These are phyloP conservation scores for Lophiostoma macrostomum DNA, from an alignment of 495 filamentous ascomycete genomes.

Conservation along the genomic window DNA sequence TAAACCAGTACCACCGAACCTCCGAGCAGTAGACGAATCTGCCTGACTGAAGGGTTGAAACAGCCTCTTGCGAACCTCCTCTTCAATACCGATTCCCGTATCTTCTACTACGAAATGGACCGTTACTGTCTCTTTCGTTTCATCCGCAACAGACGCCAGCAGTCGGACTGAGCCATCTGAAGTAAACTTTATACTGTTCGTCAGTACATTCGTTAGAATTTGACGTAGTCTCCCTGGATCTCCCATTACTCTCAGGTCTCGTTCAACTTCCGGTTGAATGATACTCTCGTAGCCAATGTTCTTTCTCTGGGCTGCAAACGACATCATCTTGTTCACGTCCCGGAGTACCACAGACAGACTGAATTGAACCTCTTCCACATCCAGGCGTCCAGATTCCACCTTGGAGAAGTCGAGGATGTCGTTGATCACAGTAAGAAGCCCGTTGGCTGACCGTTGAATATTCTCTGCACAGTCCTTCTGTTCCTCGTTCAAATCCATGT, in stretches of 20 bases:
- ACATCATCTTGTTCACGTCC: slow-evolving; percentile 65
- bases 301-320: slow-evolving; percentile 43
- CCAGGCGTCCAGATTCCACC: slow-evolving; percentile 71
- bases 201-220: slow-evolving; percentile 80
- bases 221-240: slow-evolving; percentile 78
- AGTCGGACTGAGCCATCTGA: slow-evolving; percentile 63
- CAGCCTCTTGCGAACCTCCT: slow-evolving; percentile 65
- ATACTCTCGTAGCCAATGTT: slow-evolving; percentile 37
- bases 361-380: slow-evolving; percentile 77
- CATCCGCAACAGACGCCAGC: slow-evolving; percentile 35
- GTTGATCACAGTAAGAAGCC: slow-evolving; percentile 83
- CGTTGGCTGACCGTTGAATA: slow-evolving; percentile 75
- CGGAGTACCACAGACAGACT: slow-evolving; percentile 68
- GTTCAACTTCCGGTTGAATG: slow-evolving; percentile 29
- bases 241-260: slow-evolving; percentile 54
- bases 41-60: slow-evolving; percentile 88
- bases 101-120: slow-evolving; percentile 67
- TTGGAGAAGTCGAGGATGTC: slow-evolving; percentile 89
- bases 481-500: slow-evolving; percentile 62
- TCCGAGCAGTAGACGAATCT: slow-evolving; percentile 70
- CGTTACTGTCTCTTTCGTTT: slow-evolving; percentile 42
- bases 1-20: slow-evolving; percentile 78
- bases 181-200: slow-evolving; percentile 88
- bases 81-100: slow-evolving; percentile 80
- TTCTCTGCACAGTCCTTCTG: slow-evolving; percentile 74